A percentile compares a stretch with the other conserved stretches of the same genome.
Evolutionary conservation across 2,329 filamentous ascomycete genomes (phyloP).

Genomic region (Penicillium sp.): DNA sequence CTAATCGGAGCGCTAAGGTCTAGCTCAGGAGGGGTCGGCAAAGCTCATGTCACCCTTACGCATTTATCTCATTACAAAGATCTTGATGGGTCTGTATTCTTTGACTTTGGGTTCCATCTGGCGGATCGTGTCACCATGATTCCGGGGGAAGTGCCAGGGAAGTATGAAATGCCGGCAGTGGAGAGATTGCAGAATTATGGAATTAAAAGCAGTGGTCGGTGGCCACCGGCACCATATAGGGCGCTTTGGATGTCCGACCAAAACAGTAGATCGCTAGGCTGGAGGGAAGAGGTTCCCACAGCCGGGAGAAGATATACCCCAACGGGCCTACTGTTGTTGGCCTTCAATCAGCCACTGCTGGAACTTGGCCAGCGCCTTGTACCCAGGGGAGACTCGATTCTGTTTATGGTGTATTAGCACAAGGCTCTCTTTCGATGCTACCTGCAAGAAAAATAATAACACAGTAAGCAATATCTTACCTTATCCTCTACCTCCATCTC

Average conservation of each 20-base stretch:
- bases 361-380: conserved; percentile 79
- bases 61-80: background rate
- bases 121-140: background rate
- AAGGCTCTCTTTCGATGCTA: too few relatives aligned
- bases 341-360: conserved; percentile 59
- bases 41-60: background rate
- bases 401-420: conserved; percentile 9
- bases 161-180: background rate
- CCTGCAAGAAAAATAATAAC: conserved; percentile 7
- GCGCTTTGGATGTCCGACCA: too few relatives aligned
- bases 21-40: background rate
- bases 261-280: too few relatives aligned
- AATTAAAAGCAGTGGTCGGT: too few relatives aligned
- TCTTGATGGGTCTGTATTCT: background rate
- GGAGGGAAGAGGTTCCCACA: too few relatives aligned
- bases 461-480: conserved; percentile 48
- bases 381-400: conserved; percentile 90
- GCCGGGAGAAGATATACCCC: too few relatives aligned
- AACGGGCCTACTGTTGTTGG: conserved; percentile 14
- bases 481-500: conserved; percentile 93
- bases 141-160: background rate
- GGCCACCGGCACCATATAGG: too few relatives aligned
- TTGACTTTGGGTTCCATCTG: background rate
- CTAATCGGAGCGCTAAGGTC: background rate
- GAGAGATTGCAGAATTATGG: background rate